Percentiles rank a stretch among this genome's conserved stretches.
Evolutionary conservation across 176 grass and related monocot species (phyloP).

Genomic region (Tillandsia leiboldiana): DNA sequence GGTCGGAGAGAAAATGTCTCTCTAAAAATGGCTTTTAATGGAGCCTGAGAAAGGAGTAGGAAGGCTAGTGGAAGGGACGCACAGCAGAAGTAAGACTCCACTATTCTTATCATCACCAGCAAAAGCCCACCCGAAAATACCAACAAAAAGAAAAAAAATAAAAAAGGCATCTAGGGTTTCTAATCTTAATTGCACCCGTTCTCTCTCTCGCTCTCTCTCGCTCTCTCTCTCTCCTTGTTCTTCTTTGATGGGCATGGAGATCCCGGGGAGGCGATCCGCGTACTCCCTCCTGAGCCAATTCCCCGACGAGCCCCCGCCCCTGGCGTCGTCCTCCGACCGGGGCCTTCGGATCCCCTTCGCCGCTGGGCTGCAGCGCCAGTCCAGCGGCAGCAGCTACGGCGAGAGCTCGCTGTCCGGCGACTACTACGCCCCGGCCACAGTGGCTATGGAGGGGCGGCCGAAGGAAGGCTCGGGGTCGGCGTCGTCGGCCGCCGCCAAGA

Average conservation of each 20-base stretch:
- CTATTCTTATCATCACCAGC: too few species aligned
- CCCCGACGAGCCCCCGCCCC: constrained; percentile 29
- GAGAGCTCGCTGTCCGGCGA: constrained; percentile 66
- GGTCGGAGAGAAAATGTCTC: too few species aligned
- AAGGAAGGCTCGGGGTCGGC: background rate
- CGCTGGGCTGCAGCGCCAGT: constrained; percentile 58
- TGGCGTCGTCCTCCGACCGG: constrained; percentile 2
- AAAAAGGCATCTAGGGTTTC: background rate
- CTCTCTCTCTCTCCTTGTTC: background rate
- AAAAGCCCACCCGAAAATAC: too few species aligned
- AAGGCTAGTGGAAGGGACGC: too few species aligned
- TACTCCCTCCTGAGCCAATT: constrained; percentile 49
- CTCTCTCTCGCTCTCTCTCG: background rate
- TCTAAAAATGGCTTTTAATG: too few species aligned
- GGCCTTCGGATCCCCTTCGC: background rate
- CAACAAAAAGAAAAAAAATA: background rate
- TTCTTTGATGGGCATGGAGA: constrained; percentile 8
- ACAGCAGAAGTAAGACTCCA: too few species aligned
- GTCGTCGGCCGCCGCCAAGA: constrained; percentile 26
- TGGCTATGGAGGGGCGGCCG: background rate
- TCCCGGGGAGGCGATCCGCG: constrained; percentile 24
- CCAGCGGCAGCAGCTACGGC: constrained; percentile 95
- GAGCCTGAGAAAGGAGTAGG: too few species aligned
- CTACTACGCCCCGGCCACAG: constrained; percentile 28
- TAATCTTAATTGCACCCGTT: background rate